Base-by-base conservation (phyloP, 2,329 filamentous ascomycete genomes). In the Scedosporium boydii region DNA sequence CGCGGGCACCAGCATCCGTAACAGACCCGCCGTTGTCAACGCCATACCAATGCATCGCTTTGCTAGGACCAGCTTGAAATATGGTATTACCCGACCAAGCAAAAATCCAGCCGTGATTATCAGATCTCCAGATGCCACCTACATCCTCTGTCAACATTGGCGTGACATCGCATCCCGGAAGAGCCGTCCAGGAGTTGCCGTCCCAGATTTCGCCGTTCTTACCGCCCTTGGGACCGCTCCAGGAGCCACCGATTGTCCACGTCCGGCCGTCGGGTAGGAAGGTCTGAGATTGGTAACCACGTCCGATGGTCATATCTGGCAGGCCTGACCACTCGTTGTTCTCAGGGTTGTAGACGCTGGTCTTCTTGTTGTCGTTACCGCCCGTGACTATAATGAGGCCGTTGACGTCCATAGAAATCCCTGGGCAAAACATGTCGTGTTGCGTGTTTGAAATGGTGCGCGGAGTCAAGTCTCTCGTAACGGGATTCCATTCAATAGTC, bases 151-250 rank as follows among this genome's bases (percentile, higher is more conserved):
- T 86, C 27, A 83, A 71, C 71, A 84, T 83, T 0, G 77, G 77
- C 21, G 73, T 73, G 4, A 80, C 78, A 9, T 73, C 70, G 14
- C 76, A 75, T 26, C 75, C 76, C 1, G 72, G 66, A 0, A 84
- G 69, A 21, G 72, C 66, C 0, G 72, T 77, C 83, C 83, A 86
- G 3, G 71, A 67, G 1, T 64, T 68, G 0, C 79, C 76, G 62
- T 81, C 71, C 68, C 78, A 85, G 18, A 84, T 70, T 66, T 87
- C 84, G 53, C 81, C 84, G 63, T 83, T 78, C 73, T 86, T 86
- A 34, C 75, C 75, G 38, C 78, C 75, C 3, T 67, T 62, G 0
- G 73, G 77, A 34, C 83, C 84, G 9, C 75, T 80, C 66, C 69
- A 75, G 0, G 80, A 83, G 3, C 84, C 84, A 18, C 84, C 84